Percentiles rank a stretch among this genome's conserved stretches.
These are phyloP conservation scores for Tirmania nivea DNA, from an alignment of 495 filamentous ascomycete species.

Conservation along the genomic window DNA sequence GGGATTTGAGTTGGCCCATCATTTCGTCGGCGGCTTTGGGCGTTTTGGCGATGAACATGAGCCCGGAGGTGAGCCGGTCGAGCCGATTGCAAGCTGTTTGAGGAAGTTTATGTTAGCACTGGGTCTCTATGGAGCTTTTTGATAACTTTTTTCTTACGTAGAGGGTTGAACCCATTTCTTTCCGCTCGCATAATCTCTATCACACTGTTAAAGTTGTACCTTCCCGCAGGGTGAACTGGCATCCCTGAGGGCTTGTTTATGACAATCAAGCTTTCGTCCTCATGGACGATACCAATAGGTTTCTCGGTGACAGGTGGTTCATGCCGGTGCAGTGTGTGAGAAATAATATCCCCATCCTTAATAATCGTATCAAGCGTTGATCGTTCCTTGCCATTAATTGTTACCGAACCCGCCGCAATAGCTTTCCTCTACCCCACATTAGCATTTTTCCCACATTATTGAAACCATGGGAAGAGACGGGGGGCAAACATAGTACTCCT, in stretches of 20 bases:
- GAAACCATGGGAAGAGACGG: no score
- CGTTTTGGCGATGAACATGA: constrained; percentile 92
- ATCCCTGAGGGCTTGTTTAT: constrained; percentile 93
- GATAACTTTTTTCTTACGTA: constrained; percentile 21
- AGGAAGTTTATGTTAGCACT: neutral
- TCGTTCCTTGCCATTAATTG: constrained; percentile 44
- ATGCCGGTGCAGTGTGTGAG: constrained; percentile 85
- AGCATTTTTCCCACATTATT: neutral
- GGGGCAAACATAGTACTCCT: constrained; percentile 55
- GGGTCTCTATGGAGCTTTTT: neutral
- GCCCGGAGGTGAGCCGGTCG: constrained; percentile 79
- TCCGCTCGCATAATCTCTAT: constrained; percentile 81
- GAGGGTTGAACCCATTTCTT: constrained; percentile 46
- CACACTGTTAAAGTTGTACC: constrained; percentile 85
- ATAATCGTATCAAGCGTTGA: constrained; percentile 32
- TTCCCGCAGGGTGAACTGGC: constrained; percentile 81
- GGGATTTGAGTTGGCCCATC: constrained; percentile 41
- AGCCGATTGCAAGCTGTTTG: constrained; percentile 59
- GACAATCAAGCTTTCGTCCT: constrained; percentile 77
- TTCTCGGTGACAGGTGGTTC: constrained; percentile 77
- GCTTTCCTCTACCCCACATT: constrained; percentile 36
- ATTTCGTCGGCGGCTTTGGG: constrained; percentile 58
- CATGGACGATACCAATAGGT: constrained; percentile 61
- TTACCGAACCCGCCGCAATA: constrained; percentile 52
- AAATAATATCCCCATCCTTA: constrained; percentile 67